Base-by-base conservation (phyloP, 2,329 filamentous ascomycete species). In the Botrytis medusae region DNA sequence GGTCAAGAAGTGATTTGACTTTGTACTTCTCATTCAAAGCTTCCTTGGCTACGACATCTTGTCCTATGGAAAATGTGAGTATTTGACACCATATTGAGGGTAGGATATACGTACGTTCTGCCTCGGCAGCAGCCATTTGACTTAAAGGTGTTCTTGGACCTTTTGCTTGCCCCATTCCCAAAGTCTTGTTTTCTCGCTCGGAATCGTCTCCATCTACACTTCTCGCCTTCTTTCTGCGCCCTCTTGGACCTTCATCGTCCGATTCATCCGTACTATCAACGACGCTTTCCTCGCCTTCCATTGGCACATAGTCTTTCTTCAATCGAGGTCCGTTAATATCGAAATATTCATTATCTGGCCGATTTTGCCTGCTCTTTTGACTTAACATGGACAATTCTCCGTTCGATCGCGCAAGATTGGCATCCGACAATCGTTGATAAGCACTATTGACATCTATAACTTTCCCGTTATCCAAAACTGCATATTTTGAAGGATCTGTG, bases 81-180 rank as follows among this genome's bases (percentile, higher is more conserved):
- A 29, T 74, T 10, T n/a, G 7, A 18, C 29, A 64, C 14, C 10
- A 59, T 57, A 14, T 16, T 7, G 25, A 60, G 7, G 20, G 40
- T 71, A 72, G 34, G 37, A 54, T 32, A 60, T 61, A 86, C 92
- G 80, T 86, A 93, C 93, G 88, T 81, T 95, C 93, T 85, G 94
- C 91, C 80, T 95, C 91, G 0, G 91, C 91, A 10, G 92, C 92
- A 57, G 91, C 92, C 71, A 95, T 83, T 72, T 94, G 81, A 78
- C 90, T 93, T 79, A 86, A 84, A 0, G 87, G 84, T 77, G 84
- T 85, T 74, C 83, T 82, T 75, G 82, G 79, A 76, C 82, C 75
- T 78, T 83, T 81, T 71, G 77, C 81, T 80, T 75, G 75, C 67
- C 77, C 82, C 83, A 75, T 79, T 76, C 77, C 76, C 72, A 80